These are phyloP conservation scores for Rhodotorula toruloides DNA, from an alignment of 768 basidiomycete species.

Conservation along the genomic window DNA sequence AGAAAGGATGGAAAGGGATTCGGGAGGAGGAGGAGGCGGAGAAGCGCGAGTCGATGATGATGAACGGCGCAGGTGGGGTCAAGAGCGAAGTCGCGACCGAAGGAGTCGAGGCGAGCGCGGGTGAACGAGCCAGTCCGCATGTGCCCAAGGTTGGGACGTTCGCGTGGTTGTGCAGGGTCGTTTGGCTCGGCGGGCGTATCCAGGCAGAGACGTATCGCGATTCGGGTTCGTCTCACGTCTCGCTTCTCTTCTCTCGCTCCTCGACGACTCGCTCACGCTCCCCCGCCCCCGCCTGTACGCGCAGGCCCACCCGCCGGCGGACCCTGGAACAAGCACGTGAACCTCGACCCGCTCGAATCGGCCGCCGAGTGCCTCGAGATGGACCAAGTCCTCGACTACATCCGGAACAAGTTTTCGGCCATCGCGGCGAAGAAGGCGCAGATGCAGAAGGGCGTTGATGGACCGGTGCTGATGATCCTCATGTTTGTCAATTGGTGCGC, in stretches of 20 bases:
- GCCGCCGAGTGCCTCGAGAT: slow-evolving; percentile 23
- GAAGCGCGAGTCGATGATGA: background rate
- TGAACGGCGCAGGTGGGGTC: background rate
- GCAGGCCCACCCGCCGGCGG: slow-evolving; percentile 27
- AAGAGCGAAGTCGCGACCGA: no score
- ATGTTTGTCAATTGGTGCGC: slow-evolving; percentile 33
- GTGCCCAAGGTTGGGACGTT: slow-evolving; percentile 14
- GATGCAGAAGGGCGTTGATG: slow-evolving; percentile 15
- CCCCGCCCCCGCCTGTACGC: background rate
- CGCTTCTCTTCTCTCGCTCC: background rate
- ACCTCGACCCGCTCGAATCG: slow-evolving; percentile 19
- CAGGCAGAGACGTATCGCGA: slow-evolving; percentile 32
- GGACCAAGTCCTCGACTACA: slow-evolving; percentile 24
- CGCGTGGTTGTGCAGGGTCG: slow-evolving; percentile 31
- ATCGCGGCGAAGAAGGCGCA: slow-evolving; percentile 14
- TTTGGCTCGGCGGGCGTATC: slow-evolving; percentile 33
- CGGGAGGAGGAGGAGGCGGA: slow-evolving; percentile 15
- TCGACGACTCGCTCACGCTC: background rate
- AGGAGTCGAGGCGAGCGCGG: background rate
- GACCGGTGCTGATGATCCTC: slow-evolving; percentile 21
- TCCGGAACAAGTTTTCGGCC: slow-evolving; percentile 10
- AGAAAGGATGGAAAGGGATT: slow-evolving; percentile 12
- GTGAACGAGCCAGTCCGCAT: background rate
- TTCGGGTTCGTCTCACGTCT: slow-evolving; percentile 13
- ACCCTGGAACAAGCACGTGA: slow-evolving; percentile 29